Evolutionary conservation across 164 flowering plant species (phyloP).

Genomic region (Magnolia sinica): DNA sequence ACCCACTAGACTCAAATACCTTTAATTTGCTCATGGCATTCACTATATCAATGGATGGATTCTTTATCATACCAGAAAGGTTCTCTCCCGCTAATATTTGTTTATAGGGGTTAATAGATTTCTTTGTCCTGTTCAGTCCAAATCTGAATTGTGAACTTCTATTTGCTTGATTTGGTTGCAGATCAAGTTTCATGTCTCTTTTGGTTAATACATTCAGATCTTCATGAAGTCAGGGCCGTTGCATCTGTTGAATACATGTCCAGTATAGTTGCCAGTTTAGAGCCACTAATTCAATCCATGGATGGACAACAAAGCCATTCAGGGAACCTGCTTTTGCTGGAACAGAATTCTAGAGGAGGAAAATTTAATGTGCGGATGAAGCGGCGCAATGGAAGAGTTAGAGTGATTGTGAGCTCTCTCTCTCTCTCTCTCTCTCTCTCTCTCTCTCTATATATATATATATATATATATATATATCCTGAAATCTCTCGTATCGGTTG

Average conservation of each 20-base stretch:
- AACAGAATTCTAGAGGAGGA: slow-evolving; percentile 50
- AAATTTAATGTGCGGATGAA: slow-evolving; percentile 60
- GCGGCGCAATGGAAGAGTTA: slow-evolving; percentile 91
- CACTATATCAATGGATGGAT: neutral
- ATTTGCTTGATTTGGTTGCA: slow-evolving; percentile 31
- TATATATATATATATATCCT: neutral
- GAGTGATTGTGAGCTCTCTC: slow-evolving; percentile 45
- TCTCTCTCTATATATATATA: neutral
- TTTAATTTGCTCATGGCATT: neutral
- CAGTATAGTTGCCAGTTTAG: slow-evolving; percentile 67
- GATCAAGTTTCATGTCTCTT: slow-evolving; percentile 66
- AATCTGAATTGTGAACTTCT: neutral
- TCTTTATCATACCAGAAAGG: neutral
- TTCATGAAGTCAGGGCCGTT: slow-evolving; percentile 50
- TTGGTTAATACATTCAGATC: slow-evolving; percentile 78
- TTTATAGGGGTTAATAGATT: too few relatives aligned
- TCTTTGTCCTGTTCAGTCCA: too few relatives aligned
- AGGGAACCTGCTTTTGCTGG: slow-evolving; percentile 32
- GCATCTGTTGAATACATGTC: slow-evolving; percentile 77
- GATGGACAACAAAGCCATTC: slow-evolving; percentile 30
- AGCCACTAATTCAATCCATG: slow-evolving; percentile 35
- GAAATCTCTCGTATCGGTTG: neutral
- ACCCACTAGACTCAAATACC: neutral
- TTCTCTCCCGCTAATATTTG: too few relatives aligned
- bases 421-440: slow-evolving; percentile 1